Conservation (phyloP, 208 protist species). For the Trypanosoma rangeli region DNA sequence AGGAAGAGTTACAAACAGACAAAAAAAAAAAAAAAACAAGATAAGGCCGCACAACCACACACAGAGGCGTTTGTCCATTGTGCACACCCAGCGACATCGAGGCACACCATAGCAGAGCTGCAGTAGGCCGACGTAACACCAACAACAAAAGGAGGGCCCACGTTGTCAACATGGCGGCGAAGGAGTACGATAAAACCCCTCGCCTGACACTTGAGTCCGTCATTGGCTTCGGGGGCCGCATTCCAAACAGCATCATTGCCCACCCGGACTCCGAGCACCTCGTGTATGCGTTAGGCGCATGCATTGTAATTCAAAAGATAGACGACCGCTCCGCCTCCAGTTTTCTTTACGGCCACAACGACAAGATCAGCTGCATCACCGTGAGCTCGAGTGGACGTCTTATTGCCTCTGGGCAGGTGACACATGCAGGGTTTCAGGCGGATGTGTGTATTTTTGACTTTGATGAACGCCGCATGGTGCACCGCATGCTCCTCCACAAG, state of each 20-base stretch:
- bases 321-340: constrained; percentile 72
- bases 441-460: constrained; percentile 94
- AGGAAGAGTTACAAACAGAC: background rate
- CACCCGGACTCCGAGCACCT: constrained; percentile 91
- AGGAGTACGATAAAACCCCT: constrained; percentile 61
- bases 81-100: background rate
- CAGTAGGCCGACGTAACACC: background rate
- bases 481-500: constrained; percentile 95
- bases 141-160: background rate
- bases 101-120: background rate
- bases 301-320: constrained; percentile 91
- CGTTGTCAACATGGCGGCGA: constrained; percentile 30
- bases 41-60: background rate
- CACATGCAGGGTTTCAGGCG: constrained; percentile 94
- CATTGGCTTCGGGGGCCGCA: constrained; percentile 83
- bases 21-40: background rate
- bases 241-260: constrained; percentile 80
- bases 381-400: constrained; percentile 90
- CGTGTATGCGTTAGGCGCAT: constrained; percentile 92
- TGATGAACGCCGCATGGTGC: constrained; percentile 76
- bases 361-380: constrained; percentile 93
- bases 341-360: constrained; percentile 94
- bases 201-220: constrained; percentile 79
- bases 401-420: constrained; percentile 94
- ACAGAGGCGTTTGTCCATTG: background rate